phyloP scores from a whole-genome alignment of 2,329 filamentous ascomycete species.

The Orbilia brochopaga region DNA sequence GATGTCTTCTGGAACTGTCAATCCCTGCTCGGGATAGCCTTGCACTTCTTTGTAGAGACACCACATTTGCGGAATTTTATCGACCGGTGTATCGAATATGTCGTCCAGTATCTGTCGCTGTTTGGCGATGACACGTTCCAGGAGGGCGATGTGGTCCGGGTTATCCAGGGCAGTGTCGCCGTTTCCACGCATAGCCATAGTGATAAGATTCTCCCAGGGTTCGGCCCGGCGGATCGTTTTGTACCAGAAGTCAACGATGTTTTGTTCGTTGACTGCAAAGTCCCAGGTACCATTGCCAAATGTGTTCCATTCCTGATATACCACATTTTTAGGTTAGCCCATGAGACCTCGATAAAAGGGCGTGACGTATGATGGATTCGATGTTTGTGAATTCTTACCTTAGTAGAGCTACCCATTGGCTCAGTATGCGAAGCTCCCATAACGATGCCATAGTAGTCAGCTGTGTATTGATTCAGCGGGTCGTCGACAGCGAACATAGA shows the following conservation, averaged over 20 bases:
- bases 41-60: constrained; percentile 76
- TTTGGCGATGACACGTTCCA: constrained; percentile 67
- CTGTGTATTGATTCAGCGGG: constrained; percentile 69
- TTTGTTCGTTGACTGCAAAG: constrained; percentile 72
- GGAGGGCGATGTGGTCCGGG: constrained; percentile 66
- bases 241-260: constrained; percentile 71
- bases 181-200: constrained; percentile 71
- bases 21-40: constrained; percentile 70
- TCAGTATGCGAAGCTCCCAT: constrained; percentile 76
- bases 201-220: constrained; percentile 71
- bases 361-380: too few relatives aligned
- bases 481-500: constrained; percentile 77
- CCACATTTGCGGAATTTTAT: constrained; percentile 71
- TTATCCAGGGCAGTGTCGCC: constrained; percentile 68
- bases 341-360: too few relatives aligned
- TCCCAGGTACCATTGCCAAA: constrained; percentile 68
- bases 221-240: constrained; percentile 71
- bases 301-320: constrained; percentile 59
- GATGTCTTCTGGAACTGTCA: constrained; percentile 69
- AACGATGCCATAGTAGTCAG: constrained; percentile 76
- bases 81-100: constrained; percentile 63
- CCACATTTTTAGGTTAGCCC: too few relatives aligned
- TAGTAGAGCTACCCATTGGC: constrained; percentile 69
- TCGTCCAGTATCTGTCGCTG: constrained; percentile 67
- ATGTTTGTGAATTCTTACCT: constrained; percentile 51